These are phyloP conservation scores for Calocybe indica DNA, from an alignment of 768 basidiomycete species.

Conservation along the genomic window DNA sequence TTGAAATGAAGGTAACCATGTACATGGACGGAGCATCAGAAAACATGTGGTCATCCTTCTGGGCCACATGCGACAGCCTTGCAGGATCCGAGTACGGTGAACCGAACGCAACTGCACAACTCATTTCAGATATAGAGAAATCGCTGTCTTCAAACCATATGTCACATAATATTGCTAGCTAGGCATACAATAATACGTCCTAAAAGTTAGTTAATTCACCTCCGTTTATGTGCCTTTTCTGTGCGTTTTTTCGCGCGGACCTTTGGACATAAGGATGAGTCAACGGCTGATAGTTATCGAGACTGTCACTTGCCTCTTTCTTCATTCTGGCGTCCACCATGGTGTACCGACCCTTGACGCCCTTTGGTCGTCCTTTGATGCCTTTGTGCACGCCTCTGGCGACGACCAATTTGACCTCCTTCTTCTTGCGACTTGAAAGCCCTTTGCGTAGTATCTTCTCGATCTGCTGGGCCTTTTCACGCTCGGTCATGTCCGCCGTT, in stretches of 20 bases:
- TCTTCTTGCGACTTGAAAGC: constrained; percentile 59
- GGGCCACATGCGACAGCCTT: constrained; percentile 42
- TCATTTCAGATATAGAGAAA: neutral
- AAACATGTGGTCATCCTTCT: neutral
- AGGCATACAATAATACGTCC: neutral
- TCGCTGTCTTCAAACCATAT: neutral
- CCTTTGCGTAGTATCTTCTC: constrained; percentile 88
- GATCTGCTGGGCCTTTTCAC: constrained; percentile 91
- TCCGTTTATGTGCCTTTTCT: constrained; percentile 68
- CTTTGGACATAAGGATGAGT: constrained; percentile 31
- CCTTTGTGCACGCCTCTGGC: constrained; percentile 89
- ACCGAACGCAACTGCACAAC: neutral
- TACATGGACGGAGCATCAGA: too few species aligned
- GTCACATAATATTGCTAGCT: neutral
- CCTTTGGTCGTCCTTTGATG: constrained; percentile 88
- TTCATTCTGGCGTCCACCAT: constrained; percentile 95
- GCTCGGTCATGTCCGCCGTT: constrained; percentile 87
- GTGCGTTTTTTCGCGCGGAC: constrained; percentile 77
- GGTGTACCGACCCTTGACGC: constrained; percentile 90
- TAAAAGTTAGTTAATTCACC: constrained; percentile 26
- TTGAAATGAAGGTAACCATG: too few species aligned
- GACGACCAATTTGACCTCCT: constrained; percentile 82
- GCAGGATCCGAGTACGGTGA: constrained; percentile 38
- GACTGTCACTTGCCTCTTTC: constrained; percentile 63
- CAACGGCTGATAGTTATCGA: constrained; percentile 1